Percentiles rank a stretch among this genome's conserved stretches.
These are phyloP conservation scores for Tieghemostelium lacteum DNA, from an alignment of 78 protist species.

Conservation along the genomic window DNA sequence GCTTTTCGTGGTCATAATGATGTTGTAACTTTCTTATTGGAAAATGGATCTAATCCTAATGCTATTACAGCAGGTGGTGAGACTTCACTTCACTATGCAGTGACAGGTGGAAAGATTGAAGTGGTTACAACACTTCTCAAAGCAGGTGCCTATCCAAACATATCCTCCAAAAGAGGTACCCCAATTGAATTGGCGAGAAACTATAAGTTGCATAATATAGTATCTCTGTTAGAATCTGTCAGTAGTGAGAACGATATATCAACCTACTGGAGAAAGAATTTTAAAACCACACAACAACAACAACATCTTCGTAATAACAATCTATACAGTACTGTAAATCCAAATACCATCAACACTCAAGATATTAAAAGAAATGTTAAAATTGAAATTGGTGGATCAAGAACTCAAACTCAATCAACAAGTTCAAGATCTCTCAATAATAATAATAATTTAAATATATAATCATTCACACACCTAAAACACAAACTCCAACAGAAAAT, in stretches of 20 bases:
- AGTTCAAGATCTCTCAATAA: too few relatives aligned
- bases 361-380: constrained; percentile 14
- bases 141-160: constrained; percentile 31
- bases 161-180: constrained; percentile 65
- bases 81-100: constrained; percentile 68
- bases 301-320: not conserved
- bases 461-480: too few relatives aligned
- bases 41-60: constrained; percentile 56
- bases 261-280: not conserved
- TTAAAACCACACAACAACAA: not conserved
- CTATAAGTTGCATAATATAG: constrained; percentile 1
- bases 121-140: constrained; percentile 15
- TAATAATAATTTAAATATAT: too few relatives aligned
- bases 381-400: constrained; percentile 54
- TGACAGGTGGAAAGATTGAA: constrained; percentile 22
- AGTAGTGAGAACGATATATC: not conserved
- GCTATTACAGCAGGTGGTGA: constrained; percentile 52
- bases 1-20: constrained; percentile 68
- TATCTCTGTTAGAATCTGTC: constrained; percentile 32
- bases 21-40: constrained; percentile 20
- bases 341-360: not conserved
- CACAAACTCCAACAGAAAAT: too few relatives aligned
- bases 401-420: constrained; percentile 1
- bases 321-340: not conserved
- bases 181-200: constrained; percentile 51